A percentile compares a stretch with the other conserved stretches of the same genome.
Evolutionary conservation across 148 eudicot genomes (phyloP).

Genomic region (Polygonum aviculare): DNA sequence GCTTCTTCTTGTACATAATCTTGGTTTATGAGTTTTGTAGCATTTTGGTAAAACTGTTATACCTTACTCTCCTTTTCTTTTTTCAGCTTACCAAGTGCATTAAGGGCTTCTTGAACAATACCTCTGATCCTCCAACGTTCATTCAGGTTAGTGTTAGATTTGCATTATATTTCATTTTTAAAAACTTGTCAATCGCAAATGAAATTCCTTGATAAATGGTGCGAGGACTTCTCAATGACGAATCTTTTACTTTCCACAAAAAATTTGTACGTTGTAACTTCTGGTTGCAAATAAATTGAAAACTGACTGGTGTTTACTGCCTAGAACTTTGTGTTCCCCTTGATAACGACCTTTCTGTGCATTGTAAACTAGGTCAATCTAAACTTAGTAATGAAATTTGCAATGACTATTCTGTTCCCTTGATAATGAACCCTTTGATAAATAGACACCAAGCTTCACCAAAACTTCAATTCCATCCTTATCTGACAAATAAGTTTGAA

Average conservation of each 20-base stretch:
- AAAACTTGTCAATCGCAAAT: background rate
- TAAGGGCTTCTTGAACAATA: slow-evolving; percentile 27
- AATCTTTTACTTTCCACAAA: too few relatives aligned
- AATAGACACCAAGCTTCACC: too few relatives aligned
- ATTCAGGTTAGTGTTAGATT: slow-evolving; percentile 41
- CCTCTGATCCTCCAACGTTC: slow-evolving; percentile 54
- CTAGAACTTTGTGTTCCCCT: too few relatives aligned
- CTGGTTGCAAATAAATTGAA: too few relatives aligned
- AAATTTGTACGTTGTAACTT: too few relatives aligned
- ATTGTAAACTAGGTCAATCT: too few relatives aligned
- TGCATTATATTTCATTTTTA: background rate
- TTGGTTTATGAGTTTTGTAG: background rate
- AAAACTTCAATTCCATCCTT: too few relatives aligned
- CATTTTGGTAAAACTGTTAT: background rate
- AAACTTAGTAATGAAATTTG: too few relatives aligned
- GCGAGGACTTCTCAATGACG: background rate
- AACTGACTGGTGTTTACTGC: too few relatives aligned
- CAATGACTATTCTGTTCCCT: too few relatives aligned
- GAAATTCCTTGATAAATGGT: background rate
- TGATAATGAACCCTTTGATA: too few relatives aligned
- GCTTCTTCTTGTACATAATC: background rate
- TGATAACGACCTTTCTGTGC: too few relatives aligned
- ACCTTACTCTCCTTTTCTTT: background rate
- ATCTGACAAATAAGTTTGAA: background rate
- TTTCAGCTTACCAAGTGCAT: slow-evolving; percentile 45